Base-by-base conservation (phyloP, 768 basidiomycete genomes). In the Dentipellis sp. region DNA sequence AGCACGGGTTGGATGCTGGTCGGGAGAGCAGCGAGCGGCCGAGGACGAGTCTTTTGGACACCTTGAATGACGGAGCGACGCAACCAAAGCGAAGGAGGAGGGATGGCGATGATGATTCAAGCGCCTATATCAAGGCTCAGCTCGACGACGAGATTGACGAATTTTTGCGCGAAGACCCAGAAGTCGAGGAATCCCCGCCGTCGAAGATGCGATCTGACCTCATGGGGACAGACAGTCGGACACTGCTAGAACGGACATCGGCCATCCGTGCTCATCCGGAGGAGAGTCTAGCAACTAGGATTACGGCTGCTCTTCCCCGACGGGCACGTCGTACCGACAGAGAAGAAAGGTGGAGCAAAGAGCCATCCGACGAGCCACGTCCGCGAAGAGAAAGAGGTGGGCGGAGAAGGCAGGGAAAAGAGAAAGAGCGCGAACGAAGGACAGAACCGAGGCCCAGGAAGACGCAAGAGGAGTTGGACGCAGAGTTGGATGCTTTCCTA, bases 401-500 rank as follows among this genome's bases (percentile, higher is more conserved):
- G 17, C 42, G 23, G 56, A 56, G 66, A 42, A 53, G n/a, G 23
- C 17, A 29, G n/a, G 53, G 54, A 50, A 60, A 55, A 51, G 52
- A 57, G 59, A 65, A 66, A 53, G 59, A 59, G 42, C 48, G 7
- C 29, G 48, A 50, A 54, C 54, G 66, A 67, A 23, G 60, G 53
- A 55, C 34, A 55, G 68, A 72, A 39, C 71, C 77, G 46, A 73
- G 74, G 56, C 72, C 75, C 21, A 75, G 67, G 56, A 82, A 81
- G 68, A 87, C 81, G 0, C 83, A 83, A 65, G 80, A 86, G 69
- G 88, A 92, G 62, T 73, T 93, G 38, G 90, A 93, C 59, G 88
- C 84, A 50, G 90, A 93, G 64, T 72, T 92, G 49, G 90, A 92
- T 35, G 84, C 85, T 14, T 91, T 91, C 69, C 67, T 88, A 60